Conservation (phyloP, 352 stramenopile genomes). For the Phytopythium aichiense region DNA sequence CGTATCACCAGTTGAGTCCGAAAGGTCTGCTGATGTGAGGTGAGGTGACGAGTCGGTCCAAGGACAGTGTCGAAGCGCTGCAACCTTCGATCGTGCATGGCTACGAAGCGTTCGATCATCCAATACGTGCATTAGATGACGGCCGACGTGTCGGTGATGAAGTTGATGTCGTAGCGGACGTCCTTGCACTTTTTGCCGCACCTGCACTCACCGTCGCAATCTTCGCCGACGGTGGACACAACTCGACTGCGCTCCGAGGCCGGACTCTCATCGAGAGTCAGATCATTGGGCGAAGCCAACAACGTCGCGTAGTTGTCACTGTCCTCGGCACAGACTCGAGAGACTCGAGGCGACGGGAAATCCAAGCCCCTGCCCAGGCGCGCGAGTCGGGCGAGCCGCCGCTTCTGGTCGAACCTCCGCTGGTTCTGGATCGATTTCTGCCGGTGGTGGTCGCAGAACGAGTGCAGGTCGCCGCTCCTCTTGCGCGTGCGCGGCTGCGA, state of each 20-base stretch:
- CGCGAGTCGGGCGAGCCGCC: conserved; percentile 5
- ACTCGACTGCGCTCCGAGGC: not conserved
- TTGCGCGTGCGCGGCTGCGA: conserved; percentile 51
- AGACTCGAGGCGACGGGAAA: not conserved
- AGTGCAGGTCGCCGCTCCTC: conserved; percentile 58
- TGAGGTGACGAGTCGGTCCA: not conserved
- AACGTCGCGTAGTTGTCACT: not conserved
- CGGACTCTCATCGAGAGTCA: not conserved
- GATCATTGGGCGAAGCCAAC: not conserved
- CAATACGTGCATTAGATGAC: not conserved
- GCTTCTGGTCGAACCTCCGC: conserved; percentile 46
- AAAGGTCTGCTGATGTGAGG: not conserved
- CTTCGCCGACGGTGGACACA: not conserved
- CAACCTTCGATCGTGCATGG: too few species aligned
- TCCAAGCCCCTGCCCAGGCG: not conserved
- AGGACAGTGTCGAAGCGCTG: not conserved
- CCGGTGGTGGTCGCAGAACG: conserved; percentile 63
- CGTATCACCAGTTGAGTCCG: not conserved
- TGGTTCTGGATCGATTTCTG: conserved; percentile 57
- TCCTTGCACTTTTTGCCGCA: conserved; percentile 4
- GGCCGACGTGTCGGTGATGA: not conserved
- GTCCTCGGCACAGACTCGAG: not conserved
- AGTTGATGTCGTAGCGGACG: conserved; percentile 6
- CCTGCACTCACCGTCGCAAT: not conserved
- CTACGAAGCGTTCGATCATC: too few species aligned